Evolutionary conservation across 1,139 yeast genomes (phyloP), one percentile per base, ranked within the genome.

Genomic region (Candida sp.): DNA sequence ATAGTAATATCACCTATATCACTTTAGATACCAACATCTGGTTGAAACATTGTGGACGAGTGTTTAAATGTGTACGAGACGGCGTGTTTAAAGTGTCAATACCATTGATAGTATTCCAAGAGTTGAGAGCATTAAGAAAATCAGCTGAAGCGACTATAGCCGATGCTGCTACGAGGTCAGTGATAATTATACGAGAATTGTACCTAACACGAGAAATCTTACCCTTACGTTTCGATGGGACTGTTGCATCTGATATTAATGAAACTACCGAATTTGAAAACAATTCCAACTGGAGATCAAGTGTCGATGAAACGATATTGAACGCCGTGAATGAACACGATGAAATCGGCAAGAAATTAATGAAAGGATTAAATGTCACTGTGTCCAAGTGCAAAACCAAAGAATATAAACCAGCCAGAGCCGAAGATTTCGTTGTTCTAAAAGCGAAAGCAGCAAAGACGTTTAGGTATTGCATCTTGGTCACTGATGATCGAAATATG

Each of bases 141-240:
- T 82, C 89, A 3, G 77, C 82, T 21, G 95, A 86, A 57, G 85
- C 84, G 5, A 79, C 87, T 4, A 83, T 85, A 27, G 82, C 89
- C 2, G 95, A 86, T 58, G 86, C 91, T 1, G 93, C 93, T 1
- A 85, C 93, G 0, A 68, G 93, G 45, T 86, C 90, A 1, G 90
- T 86, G 15, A 83, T 85, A 15, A 82, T 85, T 5, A 76, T 85
- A 29, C 70, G 91, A 47, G 90, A 84, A 54, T 65, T 86, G 44
- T 82, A 81, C 53, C 61, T 75, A 25, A 82, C 85, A 39, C 70
- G 75, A 48, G 79, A 73, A 44, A 60, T 78, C 52, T 47, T 73
- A 22, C 79, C 79, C 2, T 62, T 79, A 36, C 64, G 84, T 45
- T 78, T 77, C 40, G 82, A 79, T 57, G 84, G 84, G 21, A 68